Conservation (phyloP, 371 early-diverging fungal species). For the Saksenaea vasiformis region DNA sequence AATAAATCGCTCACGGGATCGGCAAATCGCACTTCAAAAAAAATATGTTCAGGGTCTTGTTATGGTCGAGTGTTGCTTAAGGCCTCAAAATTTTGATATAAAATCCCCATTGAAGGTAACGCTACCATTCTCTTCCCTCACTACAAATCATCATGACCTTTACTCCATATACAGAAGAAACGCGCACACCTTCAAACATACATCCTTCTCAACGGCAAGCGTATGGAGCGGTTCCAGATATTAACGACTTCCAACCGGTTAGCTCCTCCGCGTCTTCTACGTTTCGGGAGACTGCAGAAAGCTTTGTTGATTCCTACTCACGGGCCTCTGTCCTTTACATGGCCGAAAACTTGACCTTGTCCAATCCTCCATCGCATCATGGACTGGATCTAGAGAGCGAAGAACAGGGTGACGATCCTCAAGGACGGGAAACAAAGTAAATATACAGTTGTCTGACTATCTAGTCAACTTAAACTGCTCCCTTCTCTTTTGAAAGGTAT, state of each 20-base stretch:
- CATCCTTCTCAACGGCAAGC: conserved; percentile 30
- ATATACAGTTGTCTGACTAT: not conserved
- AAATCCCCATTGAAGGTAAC: not conserved
- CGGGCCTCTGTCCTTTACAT: conserved; percentile 22
- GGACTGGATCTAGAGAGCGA: not conserved
- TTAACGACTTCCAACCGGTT: conserved; percentile 12
- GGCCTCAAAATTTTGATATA: not conserved
- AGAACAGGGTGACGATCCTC: not conserved
- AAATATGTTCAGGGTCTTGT: not conserved
- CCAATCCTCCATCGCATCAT: not conserved
- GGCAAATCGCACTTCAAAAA: not conserved
- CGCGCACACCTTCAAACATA: conserved; percentile 33
- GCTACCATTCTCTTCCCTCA: not conserved
- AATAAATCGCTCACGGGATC: not conserved
- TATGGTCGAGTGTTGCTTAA: too few relatives aligned
- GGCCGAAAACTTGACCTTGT: conserved; percentile 23
- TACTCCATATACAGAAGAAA: not conserved
- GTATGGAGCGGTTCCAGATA: conserved; percentile 18
- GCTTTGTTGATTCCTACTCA: conserved; percentile 25
- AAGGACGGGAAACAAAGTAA: not conserved
- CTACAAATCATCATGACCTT: not conserved
- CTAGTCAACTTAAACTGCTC: not conserved
- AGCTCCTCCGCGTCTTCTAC: not conserved
- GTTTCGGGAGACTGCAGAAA: conserved; percentile 12
- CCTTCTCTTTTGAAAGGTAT: not conserved